Conservation (phyloP, 2,329 filamentous ascomycete species). For the Endoconidiophora laricicola region DNA sequence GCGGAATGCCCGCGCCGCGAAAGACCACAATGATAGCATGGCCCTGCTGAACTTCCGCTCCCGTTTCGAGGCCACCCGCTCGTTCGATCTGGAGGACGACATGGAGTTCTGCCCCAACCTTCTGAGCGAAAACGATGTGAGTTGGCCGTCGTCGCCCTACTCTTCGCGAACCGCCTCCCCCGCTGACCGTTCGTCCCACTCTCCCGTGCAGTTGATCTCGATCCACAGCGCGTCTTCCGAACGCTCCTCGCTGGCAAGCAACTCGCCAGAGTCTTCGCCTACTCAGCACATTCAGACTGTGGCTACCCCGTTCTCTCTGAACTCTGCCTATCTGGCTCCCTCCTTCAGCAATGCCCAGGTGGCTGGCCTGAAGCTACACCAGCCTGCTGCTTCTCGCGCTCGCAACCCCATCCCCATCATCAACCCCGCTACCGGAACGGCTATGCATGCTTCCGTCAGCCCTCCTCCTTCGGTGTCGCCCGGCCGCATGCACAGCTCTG, state of each 20-base stretch:
- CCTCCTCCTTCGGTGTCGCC: constrained; percentile 60
- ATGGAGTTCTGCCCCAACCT: constrained; percentile 88
- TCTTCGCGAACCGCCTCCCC: constrained; percentile 14
- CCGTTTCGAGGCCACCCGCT: constrained; percentile 79
- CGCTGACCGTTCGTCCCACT: constrained; percentile 19
- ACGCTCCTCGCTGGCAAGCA: constrained; percentile 85
- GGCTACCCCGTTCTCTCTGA: constrained; percentile 59
- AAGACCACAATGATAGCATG: constrained; percentile 56
- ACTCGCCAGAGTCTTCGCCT: constrained; percentile 81
- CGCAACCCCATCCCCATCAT: constrained; percentile 97
- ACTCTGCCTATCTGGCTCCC: constrained; percentile 50
- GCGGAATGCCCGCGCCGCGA: constrained; percentile 70
- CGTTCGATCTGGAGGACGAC: constrained; percentile 91
- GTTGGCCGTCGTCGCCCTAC: constrained; percentile 20
- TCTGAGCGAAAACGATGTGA: constrained; percentile 85
- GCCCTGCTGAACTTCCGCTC: constrained; percentile 63
- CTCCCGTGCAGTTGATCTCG: constrained; percentile 54
- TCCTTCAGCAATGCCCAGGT: constrained; percentile 50
- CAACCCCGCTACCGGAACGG: constrained; percentile 80
- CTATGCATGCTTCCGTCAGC: constrained; percentile 48
- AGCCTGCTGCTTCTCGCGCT: constrained; percentile 73
- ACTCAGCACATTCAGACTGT: constrained; percentile 73
- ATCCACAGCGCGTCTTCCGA: constrained; percentile 90
- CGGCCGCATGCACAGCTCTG: constrained; percentile 37
- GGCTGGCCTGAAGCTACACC: constrained; percentile 64